Conservation (phyloP, 176 grass and related monocot species). For the Stipa capillata region DNA sequence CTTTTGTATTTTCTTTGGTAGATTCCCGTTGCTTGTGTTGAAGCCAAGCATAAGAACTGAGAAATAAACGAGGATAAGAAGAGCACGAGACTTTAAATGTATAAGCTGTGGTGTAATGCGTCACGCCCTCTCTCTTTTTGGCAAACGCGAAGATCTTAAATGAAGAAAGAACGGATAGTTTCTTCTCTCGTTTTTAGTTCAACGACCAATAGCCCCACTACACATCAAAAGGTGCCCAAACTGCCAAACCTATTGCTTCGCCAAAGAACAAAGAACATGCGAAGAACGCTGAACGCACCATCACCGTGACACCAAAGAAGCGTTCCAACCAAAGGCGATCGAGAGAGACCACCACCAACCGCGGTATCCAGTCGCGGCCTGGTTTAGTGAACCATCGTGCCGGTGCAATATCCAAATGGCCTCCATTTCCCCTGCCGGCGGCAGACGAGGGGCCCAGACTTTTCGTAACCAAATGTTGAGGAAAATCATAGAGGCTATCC, state of each 20-base stretch:
- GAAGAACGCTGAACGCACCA: constrained; percentile 2
- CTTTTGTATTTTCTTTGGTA: neutral
- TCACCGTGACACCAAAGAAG: neutral
- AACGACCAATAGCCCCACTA: neutral
- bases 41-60: neutral
- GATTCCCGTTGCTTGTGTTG: neutral
- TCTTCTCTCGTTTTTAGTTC: neutral
- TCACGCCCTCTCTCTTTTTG: neutral
- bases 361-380: neutral
- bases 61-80: neutral
- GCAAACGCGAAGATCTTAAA: neutral
- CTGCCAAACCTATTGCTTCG: neutral
- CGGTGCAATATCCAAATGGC: neutral
- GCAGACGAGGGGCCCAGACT: too few species aligned
- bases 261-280: neutral
- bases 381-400: neutral
- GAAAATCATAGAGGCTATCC: too few species aligned
- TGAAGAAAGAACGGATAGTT: neutral
- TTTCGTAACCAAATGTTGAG: too few species aligned
- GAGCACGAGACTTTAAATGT: too few species aligned
- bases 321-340: neutral
- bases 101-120: neutral
- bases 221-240: neutral
- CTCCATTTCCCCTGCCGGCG: neutral
- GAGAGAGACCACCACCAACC: neutral